A percentile compares a stretch with the other conserved stretches of the same genome.
These are phyloP conservation scores for Cercis canadensis DNA, from an alignment of 306 rosid species.

Conservation along the genomic window DNA sequence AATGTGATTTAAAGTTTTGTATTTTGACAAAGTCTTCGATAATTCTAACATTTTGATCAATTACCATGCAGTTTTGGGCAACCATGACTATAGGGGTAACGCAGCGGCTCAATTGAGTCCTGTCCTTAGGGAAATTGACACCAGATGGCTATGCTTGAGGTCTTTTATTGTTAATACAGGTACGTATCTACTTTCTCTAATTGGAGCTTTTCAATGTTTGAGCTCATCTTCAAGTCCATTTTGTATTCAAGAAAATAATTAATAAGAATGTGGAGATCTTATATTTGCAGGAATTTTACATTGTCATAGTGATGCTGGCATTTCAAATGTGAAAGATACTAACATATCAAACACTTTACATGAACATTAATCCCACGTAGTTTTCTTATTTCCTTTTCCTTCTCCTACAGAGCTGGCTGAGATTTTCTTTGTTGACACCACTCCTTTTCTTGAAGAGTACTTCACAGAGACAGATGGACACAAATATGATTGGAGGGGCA, in stretches of 20 bases:
- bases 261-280: no score
- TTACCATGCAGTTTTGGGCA: slow-evolving; percentile 57
- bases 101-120: slow-evolving; percentile 56
- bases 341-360: no score
- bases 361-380: no score
- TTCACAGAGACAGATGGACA: slow-evolving; percentile 42
- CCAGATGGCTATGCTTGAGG: slow-evolving; percentile 61
- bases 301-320: no score
- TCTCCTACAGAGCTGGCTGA: slow-evolving; percentile 47
- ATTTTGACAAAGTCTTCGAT: background rate
- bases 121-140: slow-evolving; percentile 51
- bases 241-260: no score
- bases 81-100: slow-evolving; percentile 69
- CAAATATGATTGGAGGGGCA: slow-evolving; percentile 51
- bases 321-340: no score
- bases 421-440: slow-evolving; percentile 64
- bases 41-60: slow-evolving; percentile 12
- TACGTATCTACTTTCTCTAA: slow-evolving; percentile 14
- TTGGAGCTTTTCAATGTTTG: background rate
- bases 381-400: slow-evolving; percentile 3
- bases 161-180: slow-evolving; percentile 62
- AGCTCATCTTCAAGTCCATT: background rate
- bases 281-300: no score
- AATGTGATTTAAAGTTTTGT: background rate
- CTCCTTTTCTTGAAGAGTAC: slow-evolving; percentile 57